Evolutionary conservation across 108 stramenopile genomes (phyloP).

Genomic region (Fragilaria radians): DNA sequence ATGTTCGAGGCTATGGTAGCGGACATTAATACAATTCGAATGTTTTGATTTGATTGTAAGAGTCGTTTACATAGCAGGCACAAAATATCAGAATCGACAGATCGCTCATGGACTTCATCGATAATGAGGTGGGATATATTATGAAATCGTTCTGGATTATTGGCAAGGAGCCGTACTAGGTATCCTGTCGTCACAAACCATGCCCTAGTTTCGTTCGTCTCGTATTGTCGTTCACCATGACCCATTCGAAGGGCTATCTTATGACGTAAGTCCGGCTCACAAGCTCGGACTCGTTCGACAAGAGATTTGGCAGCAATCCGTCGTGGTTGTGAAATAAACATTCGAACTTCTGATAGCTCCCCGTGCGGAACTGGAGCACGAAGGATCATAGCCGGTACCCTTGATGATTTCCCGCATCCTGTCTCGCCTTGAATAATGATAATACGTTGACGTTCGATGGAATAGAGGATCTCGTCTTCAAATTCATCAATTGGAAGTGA

Average conservation of each 20-base stretch:
- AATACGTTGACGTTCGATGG: conserved; percentile 60
- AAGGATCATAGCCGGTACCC: conserved; percentile 83
- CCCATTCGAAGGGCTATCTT: conserved; percentile 84
- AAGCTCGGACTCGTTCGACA: conserved; percentile 69
- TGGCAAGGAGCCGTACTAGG: conserved; percentile 76
- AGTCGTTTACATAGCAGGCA: conserved; percentile 78
- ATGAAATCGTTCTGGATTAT: conserved; percentile 71
- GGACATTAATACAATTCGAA: conserved; percentile 87
- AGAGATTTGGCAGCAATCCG: conserved; percentile 85
- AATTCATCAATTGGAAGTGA: conserved; percentile 74
- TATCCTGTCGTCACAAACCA: conserved; percentile 92
- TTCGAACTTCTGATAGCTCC: conserved; percentile 43
- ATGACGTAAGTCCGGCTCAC: conserved; percentile 47
- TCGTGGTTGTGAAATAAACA: conserved; percentile 82
- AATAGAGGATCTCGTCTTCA: conserved; percentile 48
- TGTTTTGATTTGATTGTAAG: conserved; percentile 48
- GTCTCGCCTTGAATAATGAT: conserved; percentile 89
- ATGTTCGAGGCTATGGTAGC: conserved; percentile 83
- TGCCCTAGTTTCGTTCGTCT: conserved; percentile 53
- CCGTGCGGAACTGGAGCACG: conserved; percentile 55
- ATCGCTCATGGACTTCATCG: conserved; percentile 86
- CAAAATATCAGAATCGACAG: conserved; percentile 79
- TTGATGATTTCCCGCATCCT: conserved; percentile 79
- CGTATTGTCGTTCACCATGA: conserved; percentile 78
- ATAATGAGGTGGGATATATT: conserved; percentile 76